phyloP scores from a whole-genome alignment of 352 stramenopile genomes.

The Phytopythium oedochilum region DNA sequence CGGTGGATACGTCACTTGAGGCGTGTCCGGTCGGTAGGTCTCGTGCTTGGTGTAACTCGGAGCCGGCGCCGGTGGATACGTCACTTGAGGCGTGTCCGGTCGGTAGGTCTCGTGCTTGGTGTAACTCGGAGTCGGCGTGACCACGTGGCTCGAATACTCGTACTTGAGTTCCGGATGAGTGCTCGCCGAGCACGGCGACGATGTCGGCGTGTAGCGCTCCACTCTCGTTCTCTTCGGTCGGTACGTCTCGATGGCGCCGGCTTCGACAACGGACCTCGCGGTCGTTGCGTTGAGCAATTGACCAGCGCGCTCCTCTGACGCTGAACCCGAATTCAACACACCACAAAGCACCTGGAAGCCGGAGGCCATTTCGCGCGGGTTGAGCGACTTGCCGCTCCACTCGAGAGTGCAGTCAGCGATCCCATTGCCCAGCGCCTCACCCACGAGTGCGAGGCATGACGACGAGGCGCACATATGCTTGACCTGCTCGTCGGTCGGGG shows the following conservation, averaged over 20 bases:
- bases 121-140: neutral
- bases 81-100: too few relatives aligned
- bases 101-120: neutral
- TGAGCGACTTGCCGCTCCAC: neutral
- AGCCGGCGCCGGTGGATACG: neutral
- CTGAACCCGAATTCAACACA: neutral
- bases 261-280: neutral
- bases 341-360: neutral
- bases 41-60: neutral
- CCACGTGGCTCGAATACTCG: neutral
- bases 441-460: neutral
- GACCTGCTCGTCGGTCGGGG: slow-evolving; percentile 2
- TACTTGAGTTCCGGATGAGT: neutral
- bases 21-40: neutral
- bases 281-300: neutral
- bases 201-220: neutral
- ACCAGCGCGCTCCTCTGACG: neutral
- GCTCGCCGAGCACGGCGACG: neutral
- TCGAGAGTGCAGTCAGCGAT: neutral
- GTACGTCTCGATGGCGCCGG: slow-evolving; percentile 1
- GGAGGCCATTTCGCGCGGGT: neutral
- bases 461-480: neutral
- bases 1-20: neutral
- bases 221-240: neutral
- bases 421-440: neutral